Evolutionary conservation across 177 flowering plant genomes (phyloP), one percentile per base, ranked within the genome.

Genomic region (Vitis hybrid): DNA sequence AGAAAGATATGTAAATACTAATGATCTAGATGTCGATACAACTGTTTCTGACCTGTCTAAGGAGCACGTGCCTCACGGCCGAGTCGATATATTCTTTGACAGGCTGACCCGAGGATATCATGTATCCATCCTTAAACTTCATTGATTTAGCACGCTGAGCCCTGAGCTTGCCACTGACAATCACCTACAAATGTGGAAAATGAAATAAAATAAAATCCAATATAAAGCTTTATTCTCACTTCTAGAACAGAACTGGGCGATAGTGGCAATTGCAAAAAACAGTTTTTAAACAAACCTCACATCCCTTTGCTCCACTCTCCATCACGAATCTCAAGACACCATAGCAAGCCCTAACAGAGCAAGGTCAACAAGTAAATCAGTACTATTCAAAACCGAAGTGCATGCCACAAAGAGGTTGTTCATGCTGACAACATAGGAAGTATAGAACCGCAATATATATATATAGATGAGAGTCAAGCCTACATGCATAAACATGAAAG

Each of bases 61-160:
- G 86, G 16, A 92, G 91, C 61, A 93, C 97, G 68, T 91, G 98
- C 70, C 97, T 88, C 51, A 93, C 93, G 31, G 97, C 98, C 2
- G 97, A 78, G 68, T 91, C 96, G 51, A 93, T 93, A 49, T 93
- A 92, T 63, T 93, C 98, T 1, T 91, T 93, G 2, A 90, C 94
- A 48, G 97, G 96, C 58, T 93, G 94, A 62, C 98, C 98, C 59
- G 98, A 91, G 14, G 98, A 93, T 2, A 93, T 86, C 97, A 93
- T 93, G 72, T 93, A 93, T 3, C 98, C 98, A 80, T 91, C 98
- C 82, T 93, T 93, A 68, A 93, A 93, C 81, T 93, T 93, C 98
- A 93, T 91, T 10, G 98, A 92, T 66, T 91, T 92, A 0, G 97
- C 97, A 78, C 97, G 90, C 66, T 84, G 89, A 2, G 98, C 98